phyloP scores from a whole-genome alignment of 176 grass and related monocot species.

The Oryza nivara region DNA sequence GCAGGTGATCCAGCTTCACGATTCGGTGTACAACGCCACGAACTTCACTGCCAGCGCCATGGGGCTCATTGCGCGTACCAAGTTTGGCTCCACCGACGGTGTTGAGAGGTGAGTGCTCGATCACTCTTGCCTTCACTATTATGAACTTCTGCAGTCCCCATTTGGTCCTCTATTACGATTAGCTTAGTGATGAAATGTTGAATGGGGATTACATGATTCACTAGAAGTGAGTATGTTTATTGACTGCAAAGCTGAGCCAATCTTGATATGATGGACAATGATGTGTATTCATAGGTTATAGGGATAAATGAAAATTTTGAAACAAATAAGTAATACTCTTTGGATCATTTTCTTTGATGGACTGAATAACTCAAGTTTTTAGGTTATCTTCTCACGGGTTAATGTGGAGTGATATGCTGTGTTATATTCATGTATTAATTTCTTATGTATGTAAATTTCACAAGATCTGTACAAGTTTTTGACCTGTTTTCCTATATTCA shows the following conservation, averaged over 20 bases:
- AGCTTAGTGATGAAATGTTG: not conserved
- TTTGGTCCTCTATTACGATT: not conserved
- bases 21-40: conserved; percentile 89
- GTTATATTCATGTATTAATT: not conserved
- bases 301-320: not conserved
- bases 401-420: not conserved
- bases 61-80: conserved; percentile 84
- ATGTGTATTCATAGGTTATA: not conserved
- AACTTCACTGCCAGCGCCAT: conserved; percentile 63
- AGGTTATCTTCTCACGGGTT: conserved; percentile 21
- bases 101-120: conserved; percentile 56
- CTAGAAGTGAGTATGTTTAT: conserved; percentile 1
- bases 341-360: not conserved
- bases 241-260: not conserved
- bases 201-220: not conserved
- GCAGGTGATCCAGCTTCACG: conserved; percentile 73
- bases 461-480: not conserved
- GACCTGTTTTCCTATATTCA: conserved; percentile 23
- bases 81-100: conserved; percentile 68
- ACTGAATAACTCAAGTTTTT: not conserved
- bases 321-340: not conserved
- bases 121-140: not conserved
- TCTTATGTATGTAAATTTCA: not conserved
- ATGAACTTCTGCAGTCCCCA: not conserved
- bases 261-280: not conserved